Conservation (phyloP, 257 asterid species). For the Przewalskia tangutica region DNA sequence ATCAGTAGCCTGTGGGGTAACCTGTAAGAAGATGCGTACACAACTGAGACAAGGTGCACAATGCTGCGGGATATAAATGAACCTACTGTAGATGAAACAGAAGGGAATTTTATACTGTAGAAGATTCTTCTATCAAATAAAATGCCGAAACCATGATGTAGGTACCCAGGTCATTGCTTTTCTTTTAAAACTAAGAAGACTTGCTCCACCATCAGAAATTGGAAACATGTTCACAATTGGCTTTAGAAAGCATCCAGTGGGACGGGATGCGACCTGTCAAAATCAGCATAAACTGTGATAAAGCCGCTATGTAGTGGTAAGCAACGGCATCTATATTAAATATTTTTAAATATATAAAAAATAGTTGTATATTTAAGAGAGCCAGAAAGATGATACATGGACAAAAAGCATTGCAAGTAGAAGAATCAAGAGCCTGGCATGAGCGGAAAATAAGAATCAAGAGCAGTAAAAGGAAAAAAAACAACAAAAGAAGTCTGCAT, state of each 20-base stretch:
- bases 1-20: constrained; percentile 83
- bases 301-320: background rate
- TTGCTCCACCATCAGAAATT: constrained; percentile 79
- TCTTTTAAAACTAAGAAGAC: constrained; percentile 78
- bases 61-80: background rate
- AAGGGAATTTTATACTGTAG: background rate
- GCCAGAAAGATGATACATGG: background rate
- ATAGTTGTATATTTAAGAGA: background rate
- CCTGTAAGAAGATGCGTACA: constrained; percentile 31
- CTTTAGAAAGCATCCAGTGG: constrained; percentile 84
- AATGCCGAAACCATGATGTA: background rate
- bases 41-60: background rate
- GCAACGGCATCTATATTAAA: background rate
- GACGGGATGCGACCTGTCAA: constrained; percentile 81
- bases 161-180: constrained; percentile 88
- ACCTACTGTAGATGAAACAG: background rate
- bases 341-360: background rate
- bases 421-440: background rate
- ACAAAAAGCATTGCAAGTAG: background rate
- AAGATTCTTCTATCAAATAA: background rate
- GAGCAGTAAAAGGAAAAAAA: background rate
- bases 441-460: background rate
- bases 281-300: constrained; percentile 26
- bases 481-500: background rate
- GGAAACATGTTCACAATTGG: constrained; percentile 85